phyloP scores from a whole-genome alignment of 2,329 filamentous ascomycete species.

The Fusarium sororula region DNA sequence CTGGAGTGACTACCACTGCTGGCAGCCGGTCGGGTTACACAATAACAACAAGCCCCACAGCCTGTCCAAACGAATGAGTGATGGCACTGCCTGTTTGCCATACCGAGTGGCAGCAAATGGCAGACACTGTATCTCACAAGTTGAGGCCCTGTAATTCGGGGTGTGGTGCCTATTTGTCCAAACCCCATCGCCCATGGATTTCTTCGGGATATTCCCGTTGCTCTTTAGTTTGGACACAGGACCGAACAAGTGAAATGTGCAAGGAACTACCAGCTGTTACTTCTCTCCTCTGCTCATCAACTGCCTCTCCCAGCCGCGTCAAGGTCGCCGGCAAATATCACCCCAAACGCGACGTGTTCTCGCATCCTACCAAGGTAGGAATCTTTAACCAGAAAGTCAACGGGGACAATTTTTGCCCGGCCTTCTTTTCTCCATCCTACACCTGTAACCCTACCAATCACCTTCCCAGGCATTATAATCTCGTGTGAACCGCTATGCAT shows the following conservation, averaged over 20 bases:
- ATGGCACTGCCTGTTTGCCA: fast-evolving
- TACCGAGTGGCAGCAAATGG: fast-evolving
- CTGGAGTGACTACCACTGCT: background rate
- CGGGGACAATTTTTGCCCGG: fast-evolving
- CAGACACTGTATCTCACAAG: fast-evolving
- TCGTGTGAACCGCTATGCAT: fast-evolving
- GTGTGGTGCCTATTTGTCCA: fast-evolving
- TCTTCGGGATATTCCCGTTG: fast-evolving
- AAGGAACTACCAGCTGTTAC: fast-evolving
- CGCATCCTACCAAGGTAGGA: fast-evolving
- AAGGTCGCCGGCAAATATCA: background rate
- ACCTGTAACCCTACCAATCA: background rate
- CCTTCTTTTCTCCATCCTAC: background rate
- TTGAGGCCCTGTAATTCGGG: background rate
- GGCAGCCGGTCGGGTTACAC: background rate
- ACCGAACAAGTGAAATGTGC: fast-evolving
- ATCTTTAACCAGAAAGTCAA: background rate
- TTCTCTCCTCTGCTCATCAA: fast-evolving
- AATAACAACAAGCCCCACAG: background rate
- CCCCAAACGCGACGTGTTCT: background rate
- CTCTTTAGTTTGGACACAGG: fast-evolving
- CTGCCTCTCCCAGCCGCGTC: background rate
- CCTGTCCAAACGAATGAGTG: background rate
- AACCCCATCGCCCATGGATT: background rate
- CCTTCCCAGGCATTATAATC: fast-evolving